phyloP scores from a whole-genome alignment of 2,329 filamentous ascomycete genomes.

The Ceratocystis papillata region DNA sequence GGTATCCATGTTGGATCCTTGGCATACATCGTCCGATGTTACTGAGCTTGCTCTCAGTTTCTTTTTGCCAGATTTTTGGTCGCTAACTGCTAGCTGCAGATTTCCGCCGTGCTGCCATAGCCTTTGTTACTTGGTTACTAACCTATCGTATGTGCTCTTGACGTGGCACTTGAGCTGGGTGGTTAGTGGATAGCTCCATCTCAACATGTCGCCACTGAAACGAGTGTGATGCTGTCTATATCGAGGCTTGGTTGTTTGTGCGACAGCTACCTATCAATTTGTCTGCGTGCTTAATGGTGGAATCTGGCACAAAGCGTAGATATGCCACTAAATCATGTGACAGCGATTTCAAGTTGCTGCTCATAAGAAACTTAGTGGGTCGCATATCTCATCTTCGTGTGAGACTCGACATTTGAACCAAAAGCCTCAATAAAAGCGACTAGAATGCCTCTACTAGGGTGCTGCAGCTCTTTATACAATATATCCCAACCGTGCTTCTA shows the following conservation, averaged over 20 bases:
- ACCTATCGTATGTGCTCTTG: neutral
- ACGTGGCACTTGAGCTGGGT: neutral
- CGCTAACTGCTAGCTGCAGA: neutral
- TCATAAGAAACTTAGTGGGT: neutral
- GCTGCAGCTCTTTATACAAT: neutral
- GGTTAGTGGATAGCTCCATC: conserved; percentile 9
- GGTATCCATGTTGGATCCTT: neutral
- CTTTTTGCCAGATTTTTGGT: neutral
- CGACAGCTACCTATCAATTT: too few species aligned
- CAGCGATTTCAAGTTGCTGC: neutral
- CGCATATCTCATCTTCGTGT: neutral
- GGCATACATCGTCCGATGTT: conserved; percentile 4
- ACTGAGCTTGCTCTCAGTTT: neutral
- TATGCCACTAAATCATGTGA: neutral
- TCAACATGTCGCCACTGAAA: conserved; percentile 12
- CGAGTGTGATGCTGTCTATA: neutral
- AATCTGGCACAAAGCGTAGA: too few species aligned
- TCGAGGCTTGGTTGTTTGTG: neutral
- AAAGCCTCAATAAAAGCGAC: neutral
- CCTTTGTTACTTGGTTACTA: conserved; percentile 1
- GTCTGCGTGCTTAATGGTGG: neutral
- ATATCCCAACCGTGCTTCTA: neutral
- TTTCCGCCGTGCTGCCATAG: neutral
- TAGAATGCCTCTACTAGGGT: too few species aligned
- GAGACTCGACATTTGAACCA: neutral